phyloP scores from a whole-genome alignment of 2,329 filamentous ascomycete species.

The Cladosporium sp. region DNA sequence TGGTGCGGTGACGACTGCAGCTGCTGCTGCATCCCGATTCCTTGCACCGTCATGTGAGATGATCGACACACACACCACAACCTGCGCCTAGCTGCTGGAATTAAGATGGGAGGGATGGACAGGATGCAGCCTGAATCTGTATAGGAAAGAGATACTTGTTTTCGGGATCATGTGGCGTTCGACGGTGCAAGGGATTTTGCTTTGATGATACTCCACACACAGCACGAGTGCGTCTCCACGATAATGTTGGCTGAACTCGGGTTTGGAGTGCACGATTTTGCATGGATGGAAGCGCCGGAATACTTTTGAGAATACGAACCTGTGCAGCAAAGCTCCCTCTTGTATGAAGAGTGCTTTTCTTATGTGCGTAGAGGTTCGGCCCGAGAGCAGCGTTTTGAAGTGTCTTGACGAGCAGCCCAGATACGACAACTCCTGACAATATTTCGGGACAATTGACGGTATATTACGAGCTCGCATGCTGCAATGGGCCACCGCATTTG shows the following conservation, averaged over 20 bases:
- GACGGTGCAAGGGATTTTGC: background rate
- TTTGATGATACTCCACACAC: conserved; percentile 4
- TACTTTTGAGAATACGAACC: background rate
- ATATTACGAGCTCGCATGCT: background rate
- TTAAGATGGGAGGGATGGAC: background rate
- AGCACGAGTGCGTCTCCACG: background rate
- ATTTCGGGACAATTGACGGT: background rate
- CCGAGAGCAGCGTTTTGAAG: background rate
- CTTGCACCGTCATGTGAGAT: conserved; percentile 29
- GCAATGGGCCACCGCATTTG: background rate
- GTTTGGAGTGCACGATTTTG: background rate
- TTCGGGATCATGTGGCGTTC: background rate
- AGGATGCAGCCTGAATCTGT: background rate
- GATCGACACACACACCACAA: background rate
- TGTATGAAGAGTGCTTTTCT: background rate
- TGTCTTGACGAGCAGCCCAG: too few relatives aligned
- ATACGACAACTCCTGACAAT: background rate
- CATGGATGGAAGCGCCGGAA: background rate
- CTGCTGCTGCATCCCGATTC: conserved; percentile 29
- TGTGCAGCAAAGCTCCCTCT: background rate
- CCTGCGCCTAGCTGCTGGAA: background rate
- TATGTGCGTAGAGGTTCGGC: background rate
- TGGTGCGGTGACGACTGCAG: conserved; percentile 36
- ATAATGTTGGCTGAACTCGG: background rate
- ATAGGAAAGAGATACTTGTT: background rate